Base-by-base conservation (phyloP, 257 asterid species). In the Mentha longifolia region DNA sequence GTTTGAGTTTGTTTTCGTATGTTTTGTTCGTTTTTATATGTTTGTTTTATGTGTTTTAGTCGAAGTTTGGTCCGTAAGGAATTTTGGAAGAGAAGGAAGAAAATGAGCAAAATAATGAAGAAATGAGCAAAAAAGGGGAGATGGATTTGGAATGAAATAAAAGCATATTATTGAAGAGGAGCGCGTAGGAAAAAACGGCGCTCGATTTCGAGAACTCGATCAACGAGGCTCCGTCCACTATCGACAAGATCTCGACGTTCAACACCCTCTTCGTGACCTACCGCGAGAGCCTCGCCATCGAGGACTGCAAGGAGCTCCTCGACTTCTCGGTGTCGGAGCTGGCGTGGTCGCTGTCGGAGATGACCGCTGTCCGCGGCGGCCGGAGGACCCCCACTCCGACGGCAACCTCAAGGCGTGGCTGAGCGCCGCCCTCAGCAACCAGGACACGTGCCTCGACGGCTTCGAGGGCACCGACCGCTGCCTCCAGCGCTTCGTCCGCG, bases 401-500 rank as follows among this genome's bases (percentile, higher is more conserved):
- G 97, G 95, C 17, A 91, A 89, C 70, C 85, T 94, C 1, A 94
- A 89, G 83, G 96, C 99, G 0, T 94, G 99, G 99, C 81, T 94
- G 0, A 94, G 99, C 71, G 99, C 97, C 4, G 97, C 97, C 0
- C 80, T 94, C 10, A 88, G 99, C 93, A 94, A 94, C 78, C 99
- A 94, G 75, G 97, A 94, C 72, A 94, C 99, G 0, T 94, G 99
- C 76, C 83, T 94, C 0, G 99, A 94, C 73, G 99, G 99, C 35
- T 94, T 94, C 9, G 92, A 89, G 71, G 99, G 99, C 31, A 94
- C 99, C 0, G 96, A 94, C 31, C 77, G 88, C 6, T 90, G 79
- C 59, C 87, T 91, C 5, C 90, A 88, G 49, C 79, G 82, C 33
- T 91, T 86, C 73, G 72, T 91, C 0, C 78, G 84, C 45, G 97